Conservation (phyloP, 495 filamentous ascomycete species). For the Aspergillus heteromorphus region DNA sequence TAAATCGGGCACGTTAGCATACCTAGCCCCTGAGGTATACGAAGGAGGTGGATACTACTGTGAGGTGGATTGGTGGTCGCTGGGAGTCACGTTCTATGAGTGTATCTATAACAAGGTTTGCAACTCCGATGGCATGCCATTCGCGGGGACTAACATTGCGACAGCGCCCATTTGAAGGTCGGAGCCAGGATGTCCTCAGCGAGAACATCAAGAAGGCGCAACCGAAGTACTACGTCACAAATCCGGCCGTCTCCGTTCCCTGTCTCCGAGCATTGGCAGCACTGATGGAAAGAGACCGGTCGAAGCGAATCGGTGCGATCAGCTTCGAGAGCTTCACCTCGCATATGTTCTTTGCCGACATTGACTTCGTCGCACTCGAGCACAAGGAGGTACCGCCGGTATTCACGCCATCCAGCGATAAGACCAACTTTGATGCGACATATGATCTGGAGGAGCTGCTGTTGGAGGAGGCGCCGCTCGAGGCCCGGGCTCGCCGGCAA, state of each 20-base stretch:
- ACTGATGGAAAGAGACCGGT: slow-evolving; percentile 73
- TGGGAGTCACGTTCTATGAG: slow-evolving; percentile 96
- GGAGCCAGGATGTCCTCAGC: slow-evolving; percentile 72
- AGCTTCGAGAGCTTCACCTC: slow-evolving; percentile 75
- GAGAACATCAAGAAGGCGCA: slow-evolving; percentile 76
- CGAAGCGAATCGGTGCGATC: slow-evolving; percentile 72
- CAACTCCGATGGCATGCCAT: neutral
- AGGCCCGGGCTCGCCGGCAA: slow-evolving; percentile 86
- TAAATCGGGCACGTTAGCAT: slow-evolving; percentile 94
- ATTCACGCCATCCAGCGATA: slow-evolving; percentile 88
- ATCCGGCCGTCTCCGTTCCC: slow-evolving; percentile 76
- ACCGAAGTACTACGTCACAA: slow-evolving; percentile 83
- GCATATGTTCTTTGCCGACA: slow-evolving; percentile 79
- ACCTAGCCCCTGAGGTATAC: slow-evolving; percentile 95
- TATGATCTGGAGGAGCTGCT: slow-evolving; percentile 95
- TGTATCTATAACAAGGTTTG: slow-evolving; percentile 97
- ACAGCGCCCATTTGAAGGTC: slow-evolving; percentile 85
- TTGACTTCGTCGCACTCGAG: slow-evolving; percentile 84
- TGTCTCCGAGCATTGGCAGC: slow-evolving; percentile 83
- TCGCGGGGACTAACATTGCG: slow-evolving; percentile 21
- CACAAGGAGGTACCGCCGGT: slow-evolving; percentile 86
- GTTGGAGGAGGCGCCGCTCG: slow-evolving; percentile 90
- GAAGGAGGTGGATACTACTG: slow-evolving; percentile 76
- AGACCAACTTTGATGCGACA: slow-evolving; percentile 98
- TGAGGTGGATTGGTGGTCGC: slow-evolving; percentile 97